Base-by-base conservation (phyloP, 805 yeast genomes). In the Alloascoidea hylecoeti region DNA sequence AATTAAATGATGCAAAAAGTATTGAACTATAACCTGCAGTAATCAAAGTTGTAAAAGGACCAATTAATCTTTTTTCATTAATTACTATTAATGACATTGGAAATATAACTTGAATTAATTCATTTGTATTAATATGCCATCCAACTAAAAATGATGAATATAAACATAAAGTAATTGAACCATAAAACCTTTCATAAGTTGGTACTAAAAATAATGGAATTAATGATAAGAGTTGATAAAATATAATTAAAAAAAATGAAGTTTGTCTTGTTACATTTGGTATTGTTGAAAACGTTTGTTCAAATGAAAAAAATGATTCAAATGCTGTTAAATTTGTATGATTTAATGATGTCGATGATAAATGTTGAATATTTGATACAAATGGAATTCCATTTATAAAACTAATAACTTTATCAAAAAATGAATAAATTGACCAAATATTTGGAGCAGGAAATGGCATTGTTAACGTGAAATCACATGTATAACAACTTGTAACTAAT, bases 51-150 rank as follows among this genome's bases (percentile, higher is more conserved):
- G 30, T 23, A 23, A 23, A 23, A 52, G 75, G 70, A 52, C 73
- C 82, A 19, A 82, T 55, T 27, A 82, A 55, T 42, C 84, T 64
- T 44, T 74, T 66, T 48, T 81, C 92, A 33, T 68, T 63, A 12
- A 72, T 63, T 3, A 73, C 78, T n/a, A 80, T 55, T 51, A 82
- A 79, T 3, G 82, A 66, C 50, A 77, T 72, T 1, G 94, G 94
- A 44, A 82, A 67, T 4, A 82, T 79, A 3, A 80, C 72, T 16
- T 81, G 49, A 66, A 82, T 65, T 12, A 82, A 72, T 0, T 92
- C 92, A 61, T 82, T 82, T 55, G 81, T 94, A 59, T 82, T 92
- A 17, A 82, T 92, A 49, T 82, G 92, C 92, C 94, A 81, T 4
- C 94, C 94, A 55, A 82, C 82, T 28, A 82, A 58, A 50, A 76